phyloP scores from a whole-genome alignment of 192 early-diverging fungal species.

The Glomus cerebriforme region DNA sequence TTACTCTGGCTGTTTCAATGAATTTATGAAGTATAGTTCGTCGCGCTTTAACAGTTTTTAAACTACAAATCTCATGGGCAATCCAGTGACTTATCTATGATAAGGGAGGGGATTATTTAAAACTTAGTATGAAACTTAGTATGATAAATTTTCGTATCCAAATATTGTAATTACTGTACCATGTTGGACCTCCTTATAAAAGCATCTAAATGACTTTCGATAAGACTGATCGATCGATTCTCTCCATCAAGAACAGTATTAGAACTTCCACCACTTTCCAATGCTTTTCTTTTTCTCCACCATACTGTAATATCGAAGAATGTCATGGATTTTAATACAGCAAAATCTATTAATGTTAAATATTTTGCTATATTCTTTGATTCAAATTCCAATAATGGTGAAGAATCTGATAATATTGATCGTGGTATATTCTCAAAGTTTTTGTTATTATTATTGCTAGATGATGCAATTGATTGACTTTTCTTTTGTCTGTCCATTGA shows the following conservation, averaged over 20 bases:
- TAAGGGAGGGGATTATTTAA: neutral
- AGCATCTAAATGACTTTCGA: constrained; percentile 50
- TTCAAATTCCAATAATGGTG: constrained; percentile 46
- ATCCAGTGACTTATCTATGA: constrained; percentile 60
- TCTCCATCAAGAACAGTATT: constrained; percentile 11
- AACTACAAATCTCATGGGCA: constrained; percentile 54
- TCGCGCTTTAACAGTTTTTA: constrained; percentile 43
- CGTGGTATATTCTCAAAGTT: neutral
- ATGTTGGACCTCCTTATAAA: constrained; percentile 58
- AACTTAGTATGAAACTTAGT: neutral
- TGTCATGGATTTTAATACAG: constrained; percentile 42
- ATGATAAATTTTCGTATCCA: neutral
- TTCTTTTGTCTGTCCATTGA: constrained; percentile 21
- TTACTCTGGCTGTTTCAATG: constrained; percentile 56
- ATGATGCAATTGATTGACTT: neutral
- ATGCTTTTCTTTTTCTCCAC: constrained; percentile 39
- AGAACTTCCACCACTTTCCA: constrained; percentile 27
- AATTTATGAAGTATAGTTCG: constrained; percentile 58
- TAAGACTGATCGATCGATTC: neutral
- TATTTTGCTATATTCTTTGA: constrained; percentile 56
- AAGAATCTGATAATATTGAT: constrained; percentile 2
- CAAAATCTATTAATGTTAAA: constrained; percentile 45
- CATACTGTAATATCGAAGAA: constrained; percentile 45
- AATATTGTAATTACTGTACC: constrained; percentile 42
- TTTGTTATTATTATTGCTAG: neutral